These are phyloP conservation scores for Hevea brasiliensis DNA, from an alignment of 345 rosid species.

Conservation along the genomic window DNA sequence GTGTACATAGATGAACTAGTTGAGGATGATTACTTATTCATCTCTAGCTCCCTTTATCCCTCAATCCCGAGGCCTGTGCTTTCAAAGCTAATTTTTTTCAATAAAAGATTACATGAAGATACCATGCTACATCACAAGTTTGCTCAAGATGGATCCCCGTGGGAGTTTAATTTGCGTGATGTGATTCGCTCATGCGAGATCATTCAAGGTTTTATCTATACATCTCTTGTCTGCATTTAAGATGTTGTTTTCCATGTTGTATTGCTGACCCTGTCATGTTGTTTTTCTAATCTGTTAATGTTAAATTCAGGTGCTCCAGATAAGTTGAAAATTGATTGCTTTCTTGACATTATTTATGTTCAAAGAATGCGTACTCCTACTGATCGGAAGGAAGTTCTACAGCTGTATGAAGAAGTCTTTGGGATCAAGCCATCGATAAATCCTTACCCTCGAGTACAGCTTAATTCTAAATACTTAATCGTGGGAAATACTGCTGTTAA, in stretches of 20 bases:
- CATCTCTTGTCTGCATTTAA: slow-evolving; percentile 1
- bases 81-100: slow-evolving; percentile 70
- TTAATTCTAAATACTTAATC: slow-evolving; percentile 50
- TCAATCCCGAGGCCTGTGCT: slow-evolving; percentile 63
- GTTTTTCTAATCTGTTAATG: slow-evolving; percentile 5
- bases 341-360: slow-evolving; percentile 74
- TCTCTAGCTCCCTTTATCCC: slow-evolving; percentile 74
- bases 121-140: slow-evolving; percentile 69
- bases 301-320: slow-evolving; percentile 45
- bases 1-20: slow-evolving; percentile 87
- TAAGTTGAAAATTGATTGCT: slow-evolving; percentile 43
- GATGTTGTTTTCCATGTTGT: slow-evolving; percentile 1
- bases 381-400: slow-evolving; percentile 74
- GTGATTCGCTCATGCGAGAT: slow-evolving; percentile 86
- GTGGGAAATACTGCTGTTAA: slow-evolving; percentile 69
- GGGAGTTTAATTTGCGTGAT: slow-evolving; percentile 98
- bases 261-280: not conserved
- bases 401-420: slow-evolving; percentile 69
- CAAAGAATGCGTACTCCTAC: slow-evolving; percentile 91
- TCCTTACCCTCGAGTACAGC: slow-evolving; percentile 78
- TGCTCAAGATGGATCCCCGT: slow-evolving; percentile 89
- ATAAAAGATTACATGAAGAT: slow-evolving; percentile 75
- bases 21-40: slow-evolving; percentile 79
- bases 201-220: slow-evolving; percentile 52
- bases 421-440: slow-evolving; percentile 60